These are phyloP conservation scores for Candida maris DNA, from an alignment of 805 yeast species.

Conservation along the genomic window DNA sequence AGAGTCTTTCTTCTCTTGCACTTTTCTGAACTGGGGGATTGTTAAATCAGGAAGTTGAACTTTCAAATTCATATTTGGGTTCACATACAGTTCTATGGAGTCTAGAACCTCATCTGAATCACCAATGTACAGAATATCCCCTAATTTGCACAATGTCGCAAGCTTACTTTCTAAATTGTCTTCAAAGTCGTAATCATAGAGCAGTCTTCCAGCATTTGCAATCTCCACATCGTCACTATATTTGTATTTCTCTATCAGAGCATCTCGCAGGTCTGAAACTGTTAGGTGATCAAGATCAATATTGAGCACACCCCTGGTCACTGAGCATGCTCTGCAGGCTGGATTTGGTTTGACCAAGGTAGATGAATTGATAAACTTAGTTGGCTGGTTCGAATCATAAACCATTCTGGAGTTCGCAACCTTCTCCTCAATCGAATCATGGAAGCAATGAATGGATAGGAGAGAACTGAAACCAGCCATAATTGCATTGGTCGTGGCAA, in stretches of 20 bases:
- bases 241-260: slow-evolving; percentile 45
- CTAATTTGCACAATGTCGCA: slow-evolving; percentile 46
- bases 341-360: slow-evolving; percentile 59
- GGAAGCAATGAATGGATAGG: slow-evolving; percentile 56
- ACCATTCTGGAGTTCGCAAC: slow-evolving; percentile 42
- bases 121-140: slow-evolving; percentile 63
- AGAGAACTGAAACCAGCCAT: slow-evolving; percentile 86
- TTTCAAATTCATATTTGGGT: slow-evolving; percentile 4
- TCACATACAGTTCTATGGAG: slow-evolving; percentile 58
- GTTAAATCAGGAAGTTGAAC: slow-evolving; percentile 22
- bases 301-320: slow-evolving; percentile 49
- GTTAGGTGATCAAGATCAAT: slow-evolving; percentile 33
- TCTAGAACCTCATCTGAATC: slow-evolving; percentile 75
- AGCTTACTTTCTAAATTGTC: slow-evolving; percentile 59
- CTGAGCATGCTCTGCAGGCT: slow-evolving; percentile 65
- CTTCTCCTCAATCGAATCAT: slow-evolving; percentile 24
- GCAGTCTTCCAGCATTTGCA: slow-evolving; percentile 43
- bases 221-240: slow-evolving; percentile 61
- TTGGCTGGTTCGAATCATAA: slow-evolving; percentile 50
- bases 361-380: slow-evolving; percentile 65
- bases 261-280: slow-evolving; percentile 50
- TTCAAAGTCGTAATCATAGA: slow-evolving; percentile 86
- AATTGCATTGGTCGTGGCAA: slow-evolving; percentile 96
- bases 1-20: slow-evolving; percentile 14
- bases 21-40: slow-evolving; percentile 21